Conservation (phyloP, 1,284 basidiomycete species). For the Gymnopus androsaceus region DNA sequence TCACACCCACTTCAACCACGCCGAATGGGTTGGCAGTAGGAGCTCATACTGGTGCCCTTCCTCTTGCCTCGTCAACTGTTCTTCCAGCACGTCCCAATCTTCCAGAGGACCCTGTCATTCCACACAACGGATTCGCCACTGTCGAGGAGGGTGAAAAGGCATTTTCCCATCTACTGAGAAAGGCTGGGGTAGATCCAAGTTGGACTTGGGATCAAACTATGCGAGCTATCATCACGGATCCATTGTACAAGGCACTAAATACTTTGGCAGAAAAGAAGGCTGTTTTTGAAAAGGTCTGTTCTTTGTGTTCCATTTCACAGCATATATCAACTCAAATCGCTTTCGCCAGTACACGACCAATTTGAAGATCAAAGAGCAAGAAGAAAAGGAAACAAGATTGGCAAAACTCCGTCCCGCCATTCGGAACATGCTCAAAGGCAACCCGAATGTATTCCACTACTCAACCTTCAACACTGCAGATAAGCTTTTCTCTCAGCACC, state of each 20-base stretch:
- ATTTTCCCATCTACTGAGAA: conserved; percentile 86
- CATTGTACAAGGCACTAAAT: conserved; percentile 92
- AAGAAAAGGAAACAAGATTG: conserved; percentile 79
- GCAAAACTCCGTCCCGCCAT: conserved; percentile 82
- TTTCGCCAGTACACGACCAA: conserved; percentile 66
- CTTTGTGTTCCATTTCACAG: conserved; percentile 5
- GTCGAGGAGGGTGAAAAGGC: conserved; percentile 92
- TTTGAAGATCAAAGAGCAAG: conserved; percentile 64
- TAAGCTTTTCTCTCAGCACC: conserved; percentile 78
- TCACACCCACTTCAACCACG: conserved; percentile 43
- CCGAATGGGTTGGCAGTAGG: conserved; percentile 53
- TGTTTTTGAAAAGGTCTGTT: conserved; percentile 87
- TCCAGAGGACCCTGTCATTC: conserved; percentile 82
- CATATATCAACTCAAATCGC: conserved; percentile 8
- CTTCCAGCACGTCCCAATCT: conserved; percentile 76
- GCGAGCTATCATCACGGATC: conserved; percentile 97
- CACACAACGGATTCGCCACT: conserved; percentile 84
- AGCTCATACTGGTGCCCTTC: conserved; percentile 53
- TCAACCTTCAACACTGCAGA: conserved; percentile 87
- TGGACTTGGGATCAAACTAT: conserved; percentile 99
- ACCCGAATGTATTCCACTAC: conserved; percentile 85
- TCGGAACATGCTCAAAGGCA: conserved; percentile 80
- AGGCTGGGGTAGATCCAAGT: conserved; percentile 85
- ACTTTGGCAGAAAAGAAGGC: conserved; percentile 93
- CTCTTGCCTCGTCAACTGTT: conserved; percentile 57